Evolutionary conservation across 192 early-diverging fungal species (phyloP).

Genomic region (Gamsiella multidivaricata): DNA sequence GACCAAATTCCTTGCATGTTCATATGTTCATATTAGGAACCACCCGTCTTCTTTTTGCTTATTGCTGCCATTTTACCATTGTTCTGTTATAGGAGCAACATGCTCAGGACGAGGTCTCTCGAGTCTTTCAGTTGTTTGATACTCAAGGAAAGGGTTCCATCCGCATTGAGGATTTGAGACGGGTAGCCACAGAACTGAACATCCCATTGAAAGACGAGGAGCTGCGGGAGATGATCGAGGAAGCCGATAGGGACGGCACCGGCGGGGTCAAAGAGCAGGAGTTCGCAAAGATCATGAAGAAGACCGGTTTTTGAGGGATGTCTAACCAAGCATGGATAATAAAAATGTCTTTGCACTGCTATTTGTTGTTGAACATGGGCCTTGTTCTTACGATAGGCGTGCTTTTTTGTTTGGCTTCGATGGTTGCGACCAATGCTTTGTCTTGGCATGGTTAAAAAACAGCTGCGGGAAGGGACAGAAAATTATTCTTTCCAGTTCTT

Average conservation of each 20-base stretch:
- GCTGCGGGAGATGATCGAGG: conserved; percentile 50
- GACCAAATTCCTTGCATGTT: no score
- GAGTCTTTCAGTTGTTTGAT: conserved; percentile 45
- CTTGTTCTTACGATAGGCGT: no score
- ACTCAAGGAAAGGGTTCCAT: conserved; percentile 22
- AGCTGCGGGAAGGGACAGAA: no score
- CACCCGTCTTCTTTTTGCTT: neutral
- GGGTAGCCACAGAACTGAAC: conserved; percentile 24
- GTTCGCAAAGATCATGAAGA: conserved; percentile 31
- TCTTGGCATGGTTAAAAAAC: no score
- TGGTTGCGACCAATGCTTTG: no score
- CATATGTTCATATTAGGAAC: no score
- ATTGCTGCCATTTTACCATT: no score
- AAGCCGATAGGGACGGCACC: conserved; percentile 30
- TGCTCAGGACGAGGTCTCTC: conserved; percentile 32
- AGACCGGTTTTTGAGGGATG: conserved; percentile 12
- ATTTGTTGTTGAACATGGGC: no score
- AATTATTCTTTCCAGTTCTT: neutral
- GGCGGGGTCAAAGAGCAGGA: conserved; percentile 31
- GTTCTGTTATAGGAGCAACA: conserved; percentile 36
- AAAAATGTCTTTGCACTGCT: no score
- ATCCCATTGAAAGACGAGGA: conserved; percentile 31
- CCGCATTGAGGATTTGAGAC: conserved; percentile 36
- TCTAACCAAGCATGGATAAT: no score
- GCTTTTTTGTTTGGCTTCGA: no score